Base-by-base conservation (phyloP, 345 rosid genomes). In the Citrus trifoliata region DNA sequence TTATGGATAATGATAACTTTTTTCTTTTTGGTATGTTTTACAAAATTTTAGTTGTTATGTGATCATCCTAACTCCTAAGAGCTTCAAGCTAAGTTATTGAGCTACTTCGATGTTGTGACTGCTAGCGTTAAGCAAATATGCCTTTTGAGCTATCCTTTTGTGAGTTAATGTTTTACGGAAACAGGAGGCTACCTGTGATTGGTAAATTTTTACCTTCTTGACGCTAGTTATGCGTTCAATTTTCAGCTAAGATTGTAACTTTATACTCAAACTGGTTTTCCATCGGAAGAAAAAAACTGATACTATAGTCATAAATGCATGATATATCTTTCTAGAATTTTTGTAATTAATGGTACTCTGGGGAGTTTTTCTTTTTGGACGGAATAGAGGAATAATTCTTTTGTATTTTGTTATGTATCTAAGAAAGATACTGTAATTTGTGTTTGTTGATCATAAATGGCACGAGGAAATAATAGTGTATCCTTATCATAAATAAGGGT, bases 41-140 rank as follows among this genome's bases (percentile, higher is more conserved):
- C 32, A 35, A 65, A 28, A 51, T 53, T 24, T 12, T 30, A 7
- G 27, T 71, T 22, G 18, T 51, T 71, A 33, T 40, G 10, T n/a
- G 51, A 13, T 53, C 22, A 24, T 58, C 30, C 32, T 22, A 35
- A 33, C 16, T 58, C 30, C 32, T 22, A 35, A 33, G 51, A 24
- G 76, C 22, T 58, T 73, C 66, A 58, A 58, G 59, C 70, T 62
- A 74, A 74, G 77, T 37, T 27, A 61, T 62, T 40, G 69, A 74
- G 56, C 30, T 32, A 56, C 4, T 59, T 37, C 6, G 21, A 14
- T 59, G 35, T 25, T 59, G 33, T 60, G 24, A 37, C 48, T 37
- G 21, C 32, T 30, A 19, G 59, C 10, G 21, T 74, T 27, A 61
- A 27, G n/a, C 56, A 19, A 64, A 40, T 21, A 72, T 37, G 13